Conservation (phyloP, 306 rosid genomes). For the Vigna hirtella region DNA sequence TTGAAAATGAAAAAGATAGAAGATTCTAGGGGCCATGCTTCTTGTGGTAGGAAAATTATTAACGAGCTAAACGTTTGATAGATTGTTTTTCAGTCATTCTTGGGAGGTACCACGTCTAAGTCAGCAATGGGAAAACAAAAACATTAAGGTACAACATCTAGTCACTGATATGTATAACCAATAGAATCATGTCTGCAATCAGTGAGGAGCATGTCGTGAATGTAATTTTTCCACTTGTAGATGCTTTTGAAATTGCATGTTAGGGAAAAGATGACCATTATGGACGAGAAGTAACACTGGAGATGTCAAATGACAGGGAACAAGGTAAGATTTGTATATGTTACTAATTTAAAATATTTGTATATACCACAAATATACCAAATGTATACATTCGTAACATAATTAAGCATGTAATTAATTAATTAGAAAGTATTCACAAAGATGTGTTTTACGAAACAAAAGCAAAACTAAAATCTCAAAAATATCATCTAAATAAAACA, state of each 20-base stretch:
- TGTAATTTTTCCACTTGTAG: neutral
- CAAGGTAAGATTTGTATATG: neutral
- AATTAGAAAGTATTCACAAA: too few species aligned
- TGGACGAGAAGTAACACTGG: neutral
- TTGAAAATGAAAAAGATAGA: neutral
- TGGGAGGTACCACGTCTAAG: constrained; percentile 34
- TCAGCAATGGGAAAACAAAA: neutral
- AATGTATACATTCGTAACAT: too few species aligned
- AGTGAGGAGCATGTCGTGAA: neutral
- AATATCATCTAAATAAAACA: too few species aligned
- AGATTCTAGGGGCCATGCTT: neutral
- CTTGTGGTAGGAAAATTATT: constrained; percentile 6
- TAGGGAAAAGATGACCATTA: neutral
- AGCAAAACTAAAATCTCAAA: too few species aligned
- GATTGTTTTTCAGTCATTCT: constrained; percentile 7
- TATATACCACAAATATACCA: too few species aligned
- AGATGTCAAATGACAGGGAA: neutral
- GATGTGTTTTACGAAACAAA: too few species aligned
- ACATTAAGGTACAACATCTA: neutral
- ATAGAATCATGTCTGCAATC: constrained; percentile 1
- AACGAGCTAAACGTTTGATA: constrained; percentile 8
- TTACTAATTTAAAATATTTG: too few species aligned
- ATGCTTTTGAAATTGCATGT: neutral
- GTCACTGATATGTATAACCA: neutral
- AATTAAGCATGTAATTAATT: too few species aligned